Conservation (phyloP, 306 rosid genomes). For the Quercus cerris region DNA sequence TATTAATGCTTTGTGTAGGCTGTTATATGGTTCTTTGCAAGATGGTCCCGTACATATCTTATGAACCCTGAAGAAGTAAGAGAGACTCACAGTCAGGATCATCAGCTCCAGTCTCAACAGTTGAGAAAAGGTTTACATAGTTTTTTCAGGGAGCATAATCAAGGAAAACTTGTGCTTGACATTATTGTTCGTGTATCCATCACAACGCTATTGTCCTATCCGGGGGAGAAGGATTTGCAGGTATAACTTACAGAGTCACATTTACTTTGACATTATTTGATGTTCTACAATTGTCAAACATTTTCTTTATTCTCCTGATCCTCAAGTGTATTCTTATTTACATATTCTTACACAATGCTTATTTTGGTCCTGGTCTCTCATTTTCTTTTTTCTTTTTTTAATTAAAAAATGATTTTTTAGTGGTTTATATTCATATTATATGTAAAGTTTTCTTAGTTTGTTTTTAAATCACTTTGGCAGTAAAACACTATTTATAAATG, state of each 20-base stretch:
- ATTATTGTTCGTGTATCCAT: conserved; percentile 73
- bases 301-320: conserved; percentile 11
- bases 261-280: conserved; percentile 15
- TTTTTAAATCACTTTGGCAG: neutral
- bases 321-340: conserved; percentile 3
- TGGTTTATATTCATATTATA: neutral
- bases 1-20: conserved; percentile 59
- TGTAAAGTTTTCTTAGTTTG: neutral
- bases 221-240: conserved; percentile 93
- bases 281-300: conserved; percentile 2
- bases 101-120: conserved; percentile 35
- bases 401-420: neutral
- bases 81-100: conserved; percentile 26
- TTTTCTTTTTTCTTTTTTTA: too few species aligned
- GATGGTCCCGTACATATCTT: conserved; percentile 90
- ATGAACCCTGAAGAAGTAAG: conserved; percentile 65
- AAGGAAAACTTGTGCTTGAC: conserved; percentile 85
- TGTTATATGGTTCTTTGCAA: conserved; percentile 90
- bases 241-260: conserved; percentile 40
- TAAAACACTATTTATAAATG: neutral
- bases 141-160: conserved; percentile 79
- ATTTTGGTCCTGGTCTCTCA: neutral
- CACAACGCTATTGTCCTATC: conserved; percentile 67
- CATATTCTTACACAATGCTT: neutral
- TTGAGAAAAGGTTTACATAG: conserved; percentile 50